Evolutionary conservation across 2,329 filamentous ascomycete genomes (phyloP), one percentile per base, ranked within the genome.

Genomic region (Trichoderma aggressivum): DNA sequence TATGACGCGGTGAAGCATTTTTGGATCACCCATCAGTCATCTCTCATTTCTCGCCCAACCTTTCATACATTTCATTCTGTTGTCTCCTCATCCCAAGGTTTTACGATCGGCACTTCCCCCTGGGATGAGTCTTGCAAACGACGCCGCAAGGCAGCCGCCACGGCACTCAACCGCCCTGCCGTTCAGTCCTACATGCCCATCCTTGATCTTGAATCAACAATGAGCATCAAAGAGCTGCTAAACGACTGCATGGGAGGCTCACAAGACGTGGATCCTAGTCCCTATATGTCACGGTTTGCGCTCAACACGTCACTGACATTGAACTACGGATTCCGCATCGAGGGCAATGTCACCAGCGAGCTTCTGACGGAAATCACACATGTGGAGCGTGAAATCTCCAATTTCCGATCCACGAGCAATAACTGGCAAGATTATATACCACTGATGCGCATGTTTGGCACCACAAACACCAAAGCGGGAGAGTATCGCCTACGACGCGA

Each of bases 391-490:
- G 90, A 89, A 6, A 89, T 96, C 28, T 91, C 90, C 67, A 92
- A 92, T 75, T 91, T 94, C 77, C 84, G 93, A 61, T 92, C 89
- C 30, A 95, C 92, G 0, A 93, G 90, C 75, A 93, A 94, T 77
- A 95, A 95, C 78, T 93, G 91, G 89, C 91, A 93, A 76, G 93
- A 96, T 76, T 95, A 95, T 75, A 88, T 96, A n/a, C 92, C 93
- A 0, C 76, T 94, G 6, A 78, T 96, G 72, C 86, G 93, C 32
- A 79, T 94, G 2, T 86, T 88, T 74, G 86, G 89, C 3, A 88
- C 84, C 36, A 86, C 86, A 73, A 93, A 89, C 75, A 84, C 84
- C 3, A 86, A 89, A 62, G 91, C 92, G 0, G 81, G 86, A 8
- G 87, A 90, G 72, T 93, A 90, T 80, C 87, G 92, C 47, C 82